A percentile compares a stretch with the other conserved stretches of the same genome.
These are phyloP conservation scores for Acorus gramineus DNA, from an alignment of 106 monocot genomes.

Conservation along the genomic window DNA sequence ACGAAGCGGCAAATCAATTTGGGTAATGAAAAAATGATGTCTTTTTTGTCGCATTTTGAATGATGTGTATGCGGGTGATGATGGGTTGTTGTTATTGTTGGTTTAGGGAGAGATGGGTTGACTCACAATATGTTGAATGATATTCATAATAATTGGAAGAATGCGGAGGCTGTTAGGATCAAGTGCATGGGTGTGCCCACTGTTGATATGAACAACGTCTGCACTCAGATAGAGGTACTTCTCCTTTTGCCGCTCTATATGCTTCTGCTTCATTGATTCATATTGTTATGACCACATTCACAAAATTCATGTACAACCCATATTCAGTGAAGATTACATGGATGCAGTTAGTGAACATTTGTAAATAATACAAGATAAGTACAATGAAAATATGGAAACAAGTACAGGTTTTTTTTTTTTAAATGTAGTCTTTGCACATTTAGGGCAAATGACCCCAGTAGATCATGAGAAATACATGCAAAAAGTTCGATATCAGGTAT, in stretches of 20 bases:
- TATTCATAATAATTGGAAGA: slow-evolving; percentile 94
- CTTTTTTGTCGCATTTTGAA: no score
- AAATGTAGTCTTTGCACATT: no score
- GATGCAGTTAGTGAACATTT: no score
- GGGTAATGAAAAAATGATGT: slow-evolving; percentile 18
- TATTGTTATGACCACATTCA: not conserved
- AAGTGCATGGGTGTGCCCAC: slow-evolving; percentile 99
- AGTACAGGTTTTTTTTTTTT: no score
- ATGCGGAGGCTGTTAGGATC: slow-evolving; percentile 77
- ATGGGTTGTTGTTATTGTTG: not conserved
- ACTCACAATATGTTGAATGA: slow-evolving; percentile 99
- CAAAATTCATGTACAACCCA: no score
- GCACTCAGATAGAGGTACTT: slow-evolving; percentile 84
- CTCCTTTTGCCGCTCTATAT: not conserved
- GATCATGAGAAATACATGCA: no score
- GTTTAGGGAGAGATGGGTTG: slow-evolving; percentile 90
- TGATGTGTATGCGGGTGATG: no score
- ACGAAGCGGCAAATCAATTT: slow-evolving; percentile 89
- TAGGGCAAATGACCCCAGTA: no score
- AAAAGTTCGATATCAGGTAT: no score
- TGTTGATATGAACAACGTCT: slow-evolving; percentile 96
- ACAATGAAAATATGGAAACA: no score
- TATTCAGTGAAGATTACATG: no score
- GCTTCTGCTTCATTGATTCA: not conserved
- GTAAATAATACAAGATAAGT: no score